phyloP scores from a whole-genome alignment of 208 protist species.

The Leishmania mexicana region DNA sequence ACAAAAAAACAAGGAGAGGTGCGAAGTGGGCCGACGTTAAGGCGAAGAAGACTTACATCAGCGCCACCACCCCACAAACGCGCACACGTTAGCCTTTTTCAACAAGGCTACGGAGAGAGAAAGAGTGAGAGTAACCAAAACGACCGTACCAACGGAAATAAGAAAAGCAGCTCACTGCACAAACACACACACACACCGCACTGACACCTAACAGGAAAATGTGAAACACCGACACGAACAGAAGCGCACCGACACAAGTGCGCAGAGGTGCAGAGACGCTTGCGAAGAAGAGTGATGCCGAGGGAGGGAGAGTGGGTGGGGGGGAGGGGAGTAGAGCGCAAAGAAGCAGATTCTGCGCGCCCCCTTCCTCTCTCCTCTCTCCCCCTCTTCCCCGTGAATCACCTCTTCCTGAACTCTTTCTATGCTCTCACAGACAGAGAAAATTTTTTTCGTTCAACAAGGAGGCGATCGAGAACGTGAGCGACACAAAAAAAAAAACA shows the following conservation, averaged over 20 bases:
- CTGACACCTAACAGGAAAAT: too few species aligned
- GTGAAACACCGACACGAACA: not conserved
- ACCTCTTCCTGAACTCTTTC: not conserved
- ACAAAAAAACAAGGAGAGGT: not conserved
- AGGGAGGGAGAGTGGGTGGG: not conserved
- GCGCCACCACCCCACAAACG: not conserved
- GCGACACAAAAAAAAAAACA: not conserved
- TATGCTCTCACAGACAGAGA: not conserved
- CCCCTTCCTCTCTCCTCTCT: not conserved
- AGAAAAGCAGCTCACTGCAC: not conserved
- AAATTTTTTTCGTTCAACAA: too few species aligned
- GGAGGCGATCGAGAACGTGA: not conserved
- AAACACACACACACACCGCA: not conserved
- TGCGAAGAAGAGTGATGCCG: not conserved
- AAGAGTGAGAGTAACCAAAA: not conserved
- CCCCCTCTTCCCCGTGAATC: not conserved
- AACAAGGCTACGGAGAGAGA: not conserved
- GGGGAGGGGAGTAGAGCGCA: too few species aligned
- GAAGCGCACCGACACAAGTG: not conserved
- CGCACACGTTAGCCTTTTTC: not conserved
- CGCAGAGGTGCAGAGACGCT: not conserved
- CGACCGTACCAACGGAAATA: not conserved
- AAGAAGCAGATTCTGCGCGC: not conserved
- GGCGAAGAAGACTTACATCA: not conserved
- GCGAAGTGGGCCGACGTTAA: not conserved